Evolutionary conservation across 306 rosid genomes (phyloP).

Genomic region (Cicer cuneatum): DNA sequence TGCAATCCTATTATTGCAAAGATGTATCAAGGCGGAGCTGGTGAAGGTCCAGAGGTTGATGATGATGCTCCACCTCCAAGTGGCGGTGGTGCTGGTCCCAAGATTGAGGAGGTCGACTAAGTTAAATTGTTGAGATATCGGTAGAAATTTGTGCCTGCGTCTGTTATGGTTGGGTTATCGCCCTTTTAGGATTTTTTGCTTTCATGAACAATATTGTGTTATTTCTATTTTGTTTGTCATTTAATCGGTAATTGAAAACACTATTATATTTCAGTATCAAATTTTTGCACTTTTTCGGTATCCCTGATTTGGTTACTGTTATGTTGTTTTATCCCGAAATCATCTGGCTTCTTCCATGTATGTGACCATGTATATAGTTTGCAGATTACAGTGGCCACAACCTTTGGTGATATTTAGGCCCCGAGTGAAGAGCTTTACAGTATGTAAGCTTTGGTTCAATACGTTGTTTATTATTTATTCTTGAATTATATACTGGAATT

Average conservation of each 20-base stretch:
- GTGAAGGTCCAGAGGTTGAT: conserved; percentile 47
- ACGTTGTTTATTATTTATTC: no score
- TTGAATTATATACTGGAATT: no score
- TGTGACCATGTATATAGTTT: neutral
- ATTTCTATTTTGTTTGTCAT: neutral
- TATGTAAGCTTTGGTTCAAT: no score
- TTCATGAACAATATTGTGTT: conserved; percentile 3
- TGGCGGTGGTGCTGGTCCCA: conserved; percentile 75
- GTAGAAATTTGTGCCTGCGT: neutral
- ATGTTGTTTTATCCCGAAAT: neutral
- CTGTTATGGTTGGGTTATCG: neutral
- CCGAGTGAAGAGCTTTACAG: no score
- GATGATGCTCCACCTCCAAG: conserved; percentile 64
- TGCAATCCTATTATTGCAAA: conserved; percentile 81
- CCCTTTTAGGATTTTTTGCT: neutral
- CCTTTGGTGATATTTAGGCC: no score
- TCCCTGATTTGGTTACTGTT: neutral
- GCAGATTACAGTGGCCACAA: neutral
- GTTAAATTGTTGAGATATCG: neutral
- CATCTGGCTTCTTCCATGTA: neutral
- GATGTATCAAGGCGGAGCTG: conserved; percentile 78
- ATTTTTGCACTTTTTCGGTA: neutral
- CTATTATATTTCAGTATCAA: neutral
- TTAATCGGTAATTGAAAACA: neutral
- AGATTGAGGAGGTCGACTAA: conserved; percentile 84